These are phyloP conservation scores for Brassica cretica DNA, from an alignment of 345 rosid species.

Conservation along the genomic window DNA sequence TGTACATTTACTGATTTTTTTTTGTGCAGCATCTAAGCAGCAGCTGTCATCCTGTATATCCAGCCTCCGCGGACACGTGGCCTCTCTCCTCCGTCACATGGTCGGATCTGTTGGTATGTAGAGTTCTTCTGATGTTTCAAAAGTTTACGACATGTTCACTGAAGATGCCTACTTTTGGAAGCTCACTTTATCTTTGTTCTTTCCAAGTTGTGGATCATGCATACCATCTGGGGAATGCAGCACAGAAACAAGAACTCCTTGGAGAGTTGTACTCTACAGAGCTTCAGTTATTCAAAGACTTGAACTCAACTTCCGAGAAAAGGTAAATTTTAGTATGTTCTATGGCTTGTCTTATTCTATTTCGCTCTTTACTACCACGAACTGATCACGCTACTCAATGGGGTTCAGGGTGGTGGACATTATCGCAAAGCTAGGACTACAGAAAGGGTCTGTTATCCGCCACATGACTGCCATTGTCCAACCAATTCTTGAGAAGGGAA, in stretches of 20 bases:
- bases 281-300: constrained; percentile 83
- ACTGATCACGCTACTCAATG: constrained; percentile 12
- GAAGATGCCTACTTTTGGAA: constrained; percentile 2
- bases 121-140: constrained; percentile 13
- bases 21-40: constrained; percentile 68
- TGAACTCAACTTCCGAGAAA: constrained; percentile 59
- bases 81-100: constrained; percentile 80
- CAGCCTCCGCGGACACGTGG: constrained; percentile 74
- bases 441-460: constrained; percentile 65
- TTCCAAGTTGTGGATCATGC: constrained; percentile 77
- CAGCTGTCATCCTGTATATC: constrained; percentile 73
- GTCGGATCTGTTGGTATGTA: constrained; percentile 90
- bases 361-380: constrained; percentile 3
- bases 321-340: constrained; percentile 45
- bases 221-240: constrained; percentile 69
- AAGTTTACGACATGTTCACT: background rate
- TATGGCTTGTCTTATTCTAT: constrained; percentile 9
- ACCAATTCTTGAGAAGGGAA: constrained; percentile 94
- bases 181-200: constrained; percentile 20
- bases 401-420: constrained; percentile 73
- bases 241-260: constrained; percentile 89
- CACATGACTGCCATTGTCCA: constrained; percentile 78
- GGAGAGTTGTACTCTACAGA: constrained; percentile 84
- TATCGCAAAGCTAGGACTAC: constrained; percentile 68
- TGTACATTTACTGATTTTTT: constrained; percentile 11